Conservation (phyloP, 306 rosid species). For the Gleditsia sinensis region DNA sequence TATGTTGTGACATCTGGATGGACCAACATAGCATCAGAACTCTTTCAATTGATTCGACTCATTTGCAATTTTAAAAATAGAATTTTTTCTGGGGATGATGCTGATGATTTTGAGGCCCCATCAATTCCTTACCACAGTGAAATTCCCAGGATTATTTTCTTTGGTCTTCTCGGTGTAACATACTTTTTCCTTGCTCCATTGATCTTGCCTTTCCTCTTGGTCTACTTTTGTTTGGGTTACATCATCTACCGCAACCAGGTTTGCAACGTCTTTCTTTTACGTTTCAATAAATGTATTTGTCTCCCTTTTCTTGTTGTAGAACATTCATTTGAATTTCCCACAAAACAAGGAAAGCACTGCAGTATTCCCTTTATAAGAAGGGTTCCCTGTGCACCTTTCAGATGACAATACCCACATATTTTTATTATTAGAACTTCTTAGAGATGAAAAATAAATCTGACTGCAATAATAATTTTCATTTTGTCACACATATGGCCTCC, state of each 20-base stretch:
- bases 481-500: not conserved
- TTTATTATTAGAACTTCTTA: not conserved
- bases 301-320: not conserved
- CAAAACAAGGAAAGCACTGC: not conserved
- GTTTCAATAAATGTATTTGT: not conserved
- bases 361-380: not conserved
- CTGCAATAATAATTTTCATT: not conserved
- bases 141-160: slow-evolving; percentile 72
- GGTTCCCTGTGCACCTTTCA: not conserved
- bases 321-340: not conserved
- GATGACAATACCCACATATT: not conserved
- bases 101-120: slow-evolving; percentile 59
- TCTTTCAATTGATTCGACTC: slow-evolving; percentile 55
- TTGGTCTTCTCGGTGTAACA: slow-evolving; percentile 87
- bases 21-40: slow-evolving; percentile 71
- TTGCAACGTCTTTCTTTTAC: slow-evolving; percentile 1
- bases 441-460: not conserved
- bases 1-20: slow-evolving; percentile 67
- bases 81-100: slow-evolving; percentile 37
- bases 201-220: slow-evolving; percentile 87
- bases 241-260: slow-evolving; percentile 94
- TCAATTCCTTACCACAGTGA: slow-evolving; percentile 63
- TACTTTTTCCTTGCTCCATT: slow-evolving; percentile 92
- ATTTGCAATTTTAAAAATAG: slow-evolving; percentile 41
- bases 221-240: slow-evolving; percentile 78